These are phyloP conservation scores for Malus orientalis DNA, from an alignment of 306 rosid genomes.

Conservation along the genomic window DNA sequence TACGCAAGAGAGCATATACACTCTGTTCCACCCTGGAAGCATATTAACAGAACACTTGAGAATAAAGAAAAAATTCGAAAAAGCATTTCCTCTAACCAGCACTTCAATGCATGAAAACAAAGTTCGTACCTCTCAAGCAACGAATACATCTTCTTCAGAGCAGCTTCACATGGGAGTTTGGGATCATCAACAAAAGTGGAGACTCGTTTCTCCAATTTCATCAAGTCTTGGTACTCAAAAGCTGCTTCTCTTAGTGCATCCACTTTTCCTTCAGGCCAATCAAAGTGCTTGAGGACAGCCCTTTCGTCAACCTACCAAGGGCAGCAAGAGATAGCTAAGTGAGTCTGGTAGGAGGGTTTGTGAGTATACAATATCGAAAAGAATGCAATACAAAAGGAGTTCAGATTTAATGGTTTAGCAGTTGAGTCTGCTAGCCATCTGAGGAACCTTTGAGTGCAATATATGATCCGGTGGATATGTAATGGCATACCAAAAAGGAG, in stretches of 20 bases:
- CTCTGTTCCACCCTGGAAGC: constrained; percentile 80
- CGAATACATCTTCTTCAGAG: constrained; percentile 94
- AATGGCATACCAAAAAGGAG: constrained; percentile 47
- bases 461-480: background rate
- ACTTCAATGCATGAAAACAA: constrained; percentile 14
- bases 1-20: constrained; percentile 79
- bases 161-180: constrained; percentile 66
- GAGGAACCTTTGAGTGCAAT: background rate
- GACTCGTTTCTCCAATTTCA: constrained; percentile 79
- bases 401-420: background rate
- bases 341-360: background rate
- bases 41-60: background rate
- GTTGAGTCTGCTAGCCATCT: background rate
- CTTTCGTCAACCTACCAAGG: constrained; percentile 78
- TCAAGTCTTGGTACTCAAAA: constrained; percentile 87
- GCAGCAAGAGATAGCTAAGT: constrained; percentile 10
- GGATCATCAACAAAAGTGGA: constrained; percentile 85
- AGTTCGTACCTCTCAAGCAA: constrained; percentile 84
- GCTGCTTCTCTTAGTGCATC: constrained; percentile 98
- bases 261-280: constrained; percentile 99
- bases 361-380: background rate
- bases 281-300: constrained; percentile 98
- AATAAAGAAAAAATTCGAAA: background rate
- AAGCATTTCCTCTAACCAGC: background rate
- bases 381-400: background rate